Conservation (phyloP, 148 eudicot species). For the Pharnaceum exiguum region DNA sequence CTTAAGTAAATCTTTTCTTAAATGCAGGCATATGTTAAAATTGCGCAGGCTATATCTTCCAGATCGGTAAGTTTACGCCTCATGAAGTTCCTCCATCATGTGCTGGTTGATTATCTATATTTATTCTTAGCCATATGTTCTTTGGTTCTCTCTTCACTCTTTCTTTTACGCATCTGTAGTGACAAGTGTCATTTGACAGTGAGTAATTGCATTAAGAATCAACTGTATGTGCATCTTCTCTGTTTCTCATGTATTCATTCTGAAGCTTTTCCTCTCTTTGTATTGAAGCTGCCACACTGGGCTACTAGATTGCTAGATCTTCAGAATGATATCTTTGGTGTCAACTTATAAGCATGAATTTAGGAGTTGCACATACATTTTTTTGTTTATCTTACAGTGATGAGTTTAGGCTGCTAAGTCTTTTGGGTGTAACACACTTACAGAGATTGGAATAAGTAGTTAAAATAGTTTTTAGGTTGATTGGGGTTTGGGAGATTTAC, state of each 20-base stretch:
- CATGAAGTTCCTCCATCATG: not conserved
- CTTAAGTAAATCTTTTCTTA: not conserved
- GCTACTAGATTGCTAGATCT: not conserved
- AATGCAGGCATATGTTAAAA: slow-evolving; percentile 86
- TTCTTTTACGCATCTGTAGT: too few species aligned
- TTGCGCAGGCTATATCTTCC: slow-evolving; percentile 97
- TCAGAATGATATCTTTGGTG: not conserved
- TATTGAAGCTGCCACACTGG: not conserved
- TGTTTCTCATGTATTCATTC: not conserved
- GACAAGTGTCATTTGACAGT: too few species aligned
- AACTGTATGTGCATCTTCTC: slow-evolving; percentile 1
- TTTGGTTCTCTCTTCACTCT: too few species aligned
- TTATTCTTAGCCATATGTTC: not conserved
- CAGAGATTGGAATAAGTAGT: too few species aligned
- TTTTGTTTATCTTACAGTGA: too few species aligned
- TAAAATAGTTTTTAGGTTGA: too few species aligned
- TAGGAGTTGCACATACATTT: too few species aligned
- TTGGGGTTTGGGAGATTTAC: too few species aligned
- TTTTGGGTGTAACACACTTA: too few species aligned
- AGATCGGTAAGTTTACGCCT: slow-evolving; percentile 67
- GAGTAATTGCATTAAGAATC: not conserved
- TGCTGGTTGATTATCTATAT: not conserved
- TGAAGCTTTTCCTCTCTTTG: not conserved
- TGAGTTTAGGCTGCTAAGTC: too few species aligned
- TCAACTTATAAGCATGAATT: not conserved